Percentiles rank a stretch among this genome's conserved stretches.
Evolutionary conservation across 306 rosid species (phyloP).

Genomic region (Quercus engelmannii): DNA sequence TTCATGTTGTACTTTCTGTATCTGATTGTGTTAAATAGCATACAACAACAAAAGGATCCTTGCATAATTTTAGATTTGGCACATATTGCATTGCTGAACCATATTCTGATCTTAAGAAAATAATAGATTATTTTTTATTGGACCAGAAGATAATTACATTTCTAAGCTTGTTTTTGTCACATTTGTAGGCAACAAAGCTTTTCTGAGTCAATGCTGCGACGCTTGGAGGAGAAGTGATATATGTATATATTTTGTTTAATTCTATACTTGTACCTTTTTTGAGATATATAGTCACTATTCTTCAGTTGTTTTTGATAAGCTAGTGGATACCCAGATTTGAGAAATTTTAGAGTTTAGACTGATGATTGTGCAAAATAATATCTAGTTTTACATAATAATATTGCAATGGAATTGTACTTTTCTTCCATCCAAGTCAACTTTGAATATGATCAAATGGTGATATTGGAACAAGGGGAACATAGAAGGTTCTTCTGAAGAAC

Average conservation of each 20-base stretch:
- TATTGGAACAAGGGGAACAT: too few species aligned
- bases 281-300: background rate
- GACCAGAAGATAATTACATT: background rate
- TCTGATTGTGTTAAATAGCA: too few species aligned
- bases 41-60: too few species aligned
- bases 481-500: too few species aligned
- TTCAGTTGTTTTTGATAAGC: background rate
- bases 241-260: slow-evolving; percentile 2
- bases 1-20: too few species aligned
- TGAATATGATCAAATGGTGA: too few species aligned
- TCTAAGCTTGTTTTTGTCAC: slow-evolving; percentile 13
- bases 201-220: slow-evolving; percentile 74
- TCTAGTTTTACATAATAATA: background rate
- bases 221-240: slow-evolving; percentile 68
- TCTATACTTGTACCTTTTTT: background rate
- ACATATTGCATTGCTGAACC: background rate
- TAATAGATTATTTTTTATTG: too few species aligned
- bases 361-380: background rate
- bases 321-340: background rate
- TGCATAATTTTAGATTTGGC: too few species aligned
- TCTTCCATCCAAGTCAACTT: too few species aligned
- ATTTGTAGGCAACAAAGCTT: slow-evolving; percentile 83
- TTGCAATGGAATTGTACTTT: background rate
- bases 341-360: background rate
- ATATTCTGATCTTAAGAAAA: background rate